Evolutionary conservation across 1,284 basidiomycete genomes (phyloP).

Genomic region (Trametes polyzona): DNA sequence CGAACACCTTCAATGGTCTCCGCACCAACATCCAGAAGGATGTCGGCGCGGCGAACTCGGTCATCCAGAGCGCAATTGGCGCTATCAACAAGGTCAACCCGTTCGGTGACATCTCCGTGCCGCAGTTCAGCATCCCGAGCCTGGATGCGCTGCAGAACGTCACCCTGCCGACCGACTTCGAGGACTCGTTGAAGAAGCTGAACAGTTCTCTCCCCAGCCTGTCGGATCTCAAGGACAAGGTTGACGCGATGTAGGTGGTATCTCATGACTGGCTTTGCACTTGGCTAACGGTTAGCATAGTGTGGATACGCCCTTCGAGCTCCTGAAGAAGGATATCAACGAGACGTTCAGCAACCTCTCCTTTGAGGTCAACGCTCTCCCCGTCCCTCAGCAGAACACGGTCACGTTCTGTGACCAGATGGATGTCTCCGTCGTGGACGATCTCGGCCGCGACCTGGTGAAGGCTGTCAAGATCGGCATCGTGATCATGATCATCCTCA

Average conservation of each 20-base stretch:
- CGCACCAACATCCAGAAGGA: conserved; percentile 74
- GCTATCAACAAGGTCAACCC: conserved; percentile 74
- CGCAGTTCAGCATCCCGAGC: conserved; percentile 74
- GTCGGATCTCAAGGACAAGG: conserved; percentile 70
- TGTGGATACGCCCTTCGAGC: conserved; percentile 85
- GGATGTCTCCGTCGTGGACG: conserved; percentile 84
- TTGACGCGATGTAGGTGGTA: conserved; percentile 70
- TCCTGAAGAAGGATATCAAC: conserved; percentile 86
- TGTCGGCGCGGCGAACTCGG: conserved; percentile 68
- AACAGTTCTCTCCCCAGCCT: conserved; percentile 86
- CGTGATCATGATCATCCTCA: conserved; percentile 66
- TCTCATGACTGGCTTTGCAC: background rate
- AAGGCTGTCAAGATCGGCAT: conserved; percentile 79
- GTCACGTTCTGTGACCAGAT: conserved; percentile 75
- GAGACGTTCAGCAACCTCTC: conserved; percentile 73
- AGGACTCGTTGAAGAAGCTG: conserved; percentile 71
- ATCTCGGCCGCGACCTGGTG: conserved; percentile 76
- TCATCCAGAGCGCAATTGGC: conserved; percentile 66
- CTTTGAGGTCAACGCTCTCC: conserved; percentile 73
- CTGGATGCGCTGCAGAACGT: conserved; percentile 79
- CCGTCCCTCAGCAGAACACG: conserved; percentile 69
- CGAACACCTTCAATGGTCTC: conserved; percentile 60
- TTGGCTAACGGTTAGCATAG: conserved; percentile 42
- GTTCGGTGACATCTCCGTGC: conserved; percentile 56
- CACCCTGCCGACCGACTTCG: conserved; percentile 80